phyloP scores from a whole-genome alignment of 225 moss, liverwort and hornwort genomes.

The Ulota crispa region DNA sequence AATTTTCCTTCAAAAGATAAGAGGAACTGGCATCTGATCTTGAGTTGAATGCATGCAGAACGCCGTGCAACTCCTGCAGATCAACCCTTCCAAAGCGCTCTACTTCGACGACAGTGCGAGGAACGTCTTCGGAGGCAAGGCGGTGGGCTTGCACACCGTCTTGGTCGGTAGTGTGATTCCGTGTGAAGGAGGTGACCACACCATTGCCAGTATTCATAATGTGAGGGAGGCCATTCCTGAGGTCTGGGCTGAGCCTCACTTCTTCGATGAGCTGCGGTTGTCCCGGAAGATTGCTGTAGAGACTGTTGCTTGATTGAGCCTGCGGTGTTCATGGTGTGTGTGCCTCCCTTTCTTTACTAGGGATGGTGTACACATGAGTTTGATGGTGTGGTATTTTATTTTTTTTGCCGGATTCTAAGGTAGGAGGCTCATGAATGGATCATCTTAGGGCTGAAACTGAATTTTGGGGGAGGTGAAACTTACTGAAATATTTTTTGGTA shows the following conservation, averaged over 20 bases:
- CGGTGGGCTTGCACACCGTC: conserved; percentile 48
- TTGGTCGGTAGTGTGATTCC: conserved; percentile 41
- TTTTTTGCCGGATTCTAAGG: background rate
- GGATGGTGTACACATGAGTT: conserved; percentile 14
- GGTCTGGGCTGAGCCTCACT: conserved; percentile 62
- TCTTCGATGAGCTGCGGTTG: conserved; percentile 52
- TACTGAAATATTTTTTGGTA: too few relatives aligned
- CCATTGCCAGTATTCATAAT: conserved; percentile 51
- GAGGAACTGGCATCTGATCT: too few relatives aligned
- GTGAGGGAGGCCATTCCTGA: conserved; percentile 56
- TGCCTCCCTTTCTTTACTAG: background rate
- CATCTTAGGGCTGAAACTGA: too few relatives aligned
- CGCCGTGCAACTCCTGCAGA: conserved; percentile 45
- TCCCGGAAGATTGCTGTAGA: conserved; percentile 50
- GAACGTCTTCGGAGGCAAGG: conserved; percentile 54
- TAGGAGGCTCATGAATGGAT: too few relatives aligned
- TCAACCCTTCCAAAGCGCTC: conserved; percentile 46
- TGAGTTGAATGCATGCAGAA: conserved; percentile 50
- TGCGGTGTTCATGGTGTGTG: background rate
- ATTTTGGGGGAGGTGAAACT: too few relatives aligned
- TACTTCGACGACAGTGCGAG: conserved; percentile 63
- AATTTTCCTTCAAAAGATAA: too few relatives aligned
- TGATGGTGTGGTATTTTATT: background rate
- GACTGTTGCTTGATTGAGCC: conserved; percentile 39
- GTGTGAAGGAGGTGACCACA: conserved; percentile 50